Percentiles rank a stretch among this genome's conserved stretches.
phyloP scores from a whole-genome alignment of 805 yeast genomes.

The Saitoella complicata region DNA sequence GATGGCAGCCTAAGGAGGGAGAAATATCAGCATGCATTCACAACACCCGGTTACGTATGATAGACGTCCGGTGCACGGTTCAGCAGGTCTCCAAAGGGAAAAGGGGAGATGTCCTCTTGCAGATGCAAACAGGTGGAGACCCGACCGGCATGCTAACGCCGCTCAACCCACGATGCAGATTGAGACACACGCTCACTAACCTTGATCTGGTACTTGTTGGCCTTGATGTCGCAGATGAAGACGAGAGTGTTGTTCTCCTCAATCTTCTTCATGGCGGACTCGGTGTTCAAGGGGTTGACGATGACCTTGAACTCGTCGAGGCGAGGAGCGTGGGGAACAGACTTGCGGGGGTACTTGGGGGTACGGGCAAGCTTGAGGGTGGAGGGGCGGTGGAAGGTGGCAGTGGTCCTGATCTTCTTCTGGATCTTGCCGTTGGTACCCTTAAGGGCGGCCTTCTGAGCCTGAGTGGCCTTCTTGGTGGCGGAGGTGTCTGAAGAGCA shows the following conservation, averaged over 20 bases:
- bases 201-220: slow-evolving; percentile 98
- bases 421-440: slow-evolving; percentile 88
- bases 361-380: slow-evolving; percentile 84
- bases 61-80: no score
- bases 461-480: slow-evolving; percentile 67
- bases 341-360: slow-evolving; percentile 89
- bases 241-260: slow-evolving; percentile 99
- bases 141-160: no score
- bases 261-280: slow-evolving; percentile 98
- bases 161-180: no score
- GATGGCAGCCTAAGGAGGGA: slow-evolving; percentile 44
- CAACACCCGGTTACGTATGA: no score
- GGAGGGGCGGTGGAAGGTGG: slow-evolving; percentile 93
- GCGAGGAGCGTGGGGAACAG: slow-evolving; percentile 96
- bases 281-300: slow-evolving; percentile 89
- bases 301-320: slow-evolving; percentile 89
- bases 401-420: slow-evolving; percentile 81
- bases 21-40: no score
- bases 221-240: slow-evolving; percentile 90
- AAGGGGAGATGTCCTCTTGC: no score
- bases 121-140: no score
- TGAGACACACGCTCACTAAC: no score
- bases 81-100: no score
- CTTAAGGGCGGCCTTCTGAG: slow-evolving; percentile 97
- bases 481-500: no score